These are phyloP conservation scores for Fusarium sp. DNA, from an alignment of 2,329 filamentous ascomycete genomes.

Conservation along the genomic window DNA sequence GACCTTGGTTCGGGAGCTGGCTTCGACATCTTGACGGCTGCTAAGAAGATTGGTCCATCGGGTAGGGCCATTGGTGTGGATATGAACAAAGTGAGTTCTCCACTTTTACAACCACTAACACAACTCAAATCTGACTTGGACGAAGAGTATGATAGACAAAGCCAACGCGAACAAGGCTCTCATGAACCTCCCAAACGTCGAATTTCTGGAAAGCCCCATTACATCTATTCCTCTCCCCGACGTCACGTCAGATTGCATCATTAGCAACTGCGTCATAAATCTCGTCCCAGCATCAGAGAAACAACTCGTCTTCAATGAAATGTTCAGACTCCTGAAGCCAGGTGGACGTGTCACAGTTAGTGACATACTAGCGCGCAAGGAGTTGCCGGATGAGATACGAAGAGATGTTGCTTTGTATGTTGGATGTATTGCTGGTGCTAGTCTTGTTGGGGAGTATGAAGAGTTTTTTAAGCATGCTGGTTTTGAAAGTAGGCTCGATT, in stretches of 20 bases:
- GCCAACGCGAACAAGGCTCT: background rate
- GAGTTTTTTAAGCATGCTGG: slow-evolving; percentile 61
- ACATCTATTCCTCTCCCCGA: background rate
- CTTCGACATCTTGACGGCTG: background rate
- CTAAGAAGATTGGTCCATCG: background rate
- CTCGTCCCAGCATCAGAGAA: slow-evolving; percentile 66
- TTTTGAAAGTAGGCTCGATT: slow-evolving; percentile 55
- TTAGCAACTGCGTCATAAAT: slow-evolving; percentile 73
- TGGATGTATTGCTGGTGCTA: slow-evolving; percentile 70
- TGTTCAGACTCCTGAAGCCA: slow-evolving; percentile 66
- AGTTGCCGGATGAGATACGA: slow-evolving; percentile 60
- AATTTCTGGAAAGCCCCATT: background rate
- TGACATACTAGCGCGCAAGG: slow-evolving; percentile 65
- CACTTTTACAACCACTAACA: rapidly evolving
- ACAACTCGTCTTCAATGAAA: slow-evolving; percentile 65
- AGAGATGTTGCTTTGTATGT: slow-evolving; percentile 65
- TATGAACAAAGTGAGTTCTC: slow-evolving; percentile 4
- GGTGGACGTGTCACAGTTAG: slow-evolving; percentile 69
- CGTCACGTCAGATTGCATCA: slow-evolving; percentile 51
- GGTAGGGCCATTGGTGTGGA: slow-evolving; percentile 3
- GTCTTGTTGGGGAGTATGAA: slow-evolving; percentile 63
- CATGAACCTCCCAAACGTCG: background rate
- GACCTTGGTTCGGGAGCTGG: slow-evolving; percentile 18
- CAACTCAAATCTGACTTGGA: background rate
- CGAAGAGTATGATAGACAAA: background rate